These are phyloP conservation scores for Globisporangium emineosum DNA, from an alignment of 352 stramenopile genomes.

Conservation along the genomic window DNA sequence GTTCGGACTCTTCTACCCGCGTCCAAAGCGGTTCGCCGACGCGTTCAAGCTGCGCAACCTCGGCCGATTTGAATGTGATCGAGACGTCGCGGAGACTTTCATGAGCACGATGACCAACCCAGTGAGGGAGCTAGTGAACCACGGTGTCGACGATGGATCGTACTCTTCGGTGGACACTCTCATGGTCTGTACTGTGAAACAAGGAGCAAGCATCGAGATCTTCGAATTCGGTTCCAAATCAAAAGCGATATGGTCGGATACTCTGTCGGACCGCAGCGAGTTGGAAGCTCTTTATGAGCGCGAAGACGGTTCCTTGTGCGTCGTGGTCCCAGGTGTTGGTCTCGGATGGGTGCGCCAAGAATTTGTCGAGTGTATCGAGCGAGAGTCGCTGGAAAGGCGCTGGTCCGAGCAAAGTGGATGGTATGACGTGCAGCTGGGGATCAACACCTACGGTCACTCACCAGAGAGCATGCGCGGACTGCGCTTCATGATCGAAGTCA, in stretches of 20 bases:
- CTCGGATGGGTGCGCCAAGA: neutral
- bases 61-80: neutral
- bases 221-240: neutral
- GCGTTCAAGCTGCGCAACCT: slow-evolving; percentile 6
- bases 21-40: slow-evolving; percentile 14
- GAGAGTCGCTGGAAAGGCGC: neutral
- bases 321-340: slow-evolving; percentile 1
- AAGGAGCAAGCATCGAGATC: slow-evolving; percentile 2
- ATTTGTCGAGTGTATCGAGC: slow-evolving; percentile 6
- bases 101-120: neutral
- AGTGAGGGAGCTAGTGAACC: neutral
- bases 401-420: neutral
- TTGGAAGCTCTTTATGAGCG: neutral
- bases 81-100: neutral
- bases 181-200: slow-evolving; percentile 1
- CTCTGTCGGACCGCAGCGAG: neutral
- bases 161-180: neutral
- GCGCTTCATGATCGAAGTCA: neutral
- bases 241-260: slow-evolving; percentile 21
- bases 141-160: neutral
- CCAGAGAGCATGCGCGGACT: no score
- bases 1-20: slow-evolving; percentile 21
- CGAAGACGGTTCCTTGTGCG: neutral
- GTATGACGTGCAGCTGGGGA: neutral
- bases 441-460: neutral